Conservation (phyloP, 83 land plant species). For the Picea abies region DNA sequence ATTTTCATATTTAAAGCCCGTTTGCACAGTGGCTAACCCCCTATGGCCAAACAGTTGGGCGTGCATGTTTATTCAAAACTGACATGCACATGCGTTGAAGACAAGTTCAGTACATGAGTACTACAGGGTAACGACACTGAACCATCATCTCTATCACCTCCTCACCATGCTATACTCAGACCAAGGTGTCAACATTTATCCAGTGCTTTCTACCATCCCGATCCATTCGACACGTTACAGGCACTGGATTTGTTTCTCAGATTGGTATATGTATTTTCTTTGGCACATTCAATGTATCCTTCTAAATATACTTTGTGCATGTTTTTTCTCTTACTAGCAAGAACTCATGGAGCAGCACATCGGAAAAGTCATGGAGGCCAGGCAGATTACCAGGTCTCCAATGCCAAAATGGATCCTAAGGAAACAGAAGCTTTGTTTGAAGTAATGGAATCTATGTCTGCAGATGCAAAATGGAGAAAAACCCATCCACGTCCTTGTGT, state of each 20-base stretch:
- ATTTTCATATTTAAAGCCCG: no score
- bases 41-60: no score
- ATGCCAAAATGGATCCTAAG: slow-evolving; percentile 24
- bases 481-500: slow-evolving; percentile 52
- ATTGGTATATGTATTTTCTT: neutral
- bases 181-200: no score
- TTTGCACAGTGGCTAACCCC: no score
- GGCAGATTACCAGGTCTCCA: neutral
- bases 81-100: no score
- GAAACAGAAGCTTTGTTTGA: slow-evolving; percentile 53
- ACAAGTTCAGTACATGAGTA: no score
- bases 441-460: slow-evolving; percentile 60
- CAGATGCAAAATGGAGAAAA: slow-evolving; percentile 50
- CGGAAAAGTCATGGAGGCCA: neutral
- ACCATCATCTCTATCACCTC: no score
- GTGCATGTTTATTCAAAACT: no score
- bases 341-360: neutral
- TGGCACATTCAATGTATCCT: neutral
- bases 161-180: no score
- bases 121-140: no score
- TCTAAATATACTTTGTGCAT: neutral
- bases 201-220: no score
- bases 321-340: neutral
- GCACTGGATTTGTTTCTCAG: neutral
- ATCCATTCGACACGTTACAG: neutral